A percentile compares a stretch with the other conserved stretches of the same genome.
phyloP scores from a whole-genome alignment of 73 alveolate genomes.

The Uronychia setigera region DNA sequence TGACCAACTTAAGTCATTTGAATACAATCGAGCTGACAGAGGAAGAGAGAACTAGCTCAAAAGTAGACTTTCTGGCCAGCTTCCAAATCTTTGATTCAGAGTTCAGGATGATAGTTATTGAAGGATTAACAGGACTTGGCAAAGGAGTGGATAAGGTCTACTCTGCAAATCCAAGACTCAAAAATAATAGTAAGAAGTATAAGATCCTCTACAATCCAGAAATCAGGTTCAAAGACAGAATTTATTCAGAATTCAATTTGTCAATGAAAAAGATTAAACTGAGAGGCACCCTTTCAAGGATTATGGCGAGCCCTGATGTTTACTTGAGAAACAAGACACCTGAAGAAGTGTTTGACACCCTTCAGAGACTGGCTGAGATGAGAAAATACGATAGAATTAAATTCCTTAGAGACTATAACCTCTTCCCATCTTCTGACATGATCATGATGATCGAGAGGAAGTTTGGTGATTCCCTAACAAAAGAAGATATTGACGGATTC shows the following conservation, averaged over 20 bases:
- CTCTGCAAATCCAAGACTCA: constrained; percentile 43
- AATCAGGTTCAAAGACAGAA: constrained; percentile 64
- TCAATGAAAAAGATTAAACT: constrained; percentile 68
- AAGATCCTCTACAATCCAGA: constrained; percentile 71
- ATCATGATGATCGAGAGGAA: constrained; percentile 70
- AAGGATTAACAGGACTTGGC: constrained; percentile 77
- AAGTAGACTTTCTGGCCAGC: constrained; percentile 65
- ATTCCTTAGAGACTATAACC: constrained; percentile 57
- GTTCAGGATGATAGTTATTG: constrained; percentile 63
- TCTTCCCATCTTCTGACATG: constrained; percentile 62
- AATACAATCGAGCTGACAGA: constrained; percentile 67
- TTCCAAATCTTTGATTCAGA: constrained; percentile 69
- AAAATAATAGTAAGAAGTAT: constrained; percentile 56
- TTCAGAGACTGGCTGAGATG: constrained; percentile 69
- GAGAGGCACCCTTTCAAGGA: constrained; percentile 61
- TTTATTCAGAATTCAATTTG: constrained; percentile 70
- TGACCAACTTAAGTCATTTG: constrained; percentile 55
- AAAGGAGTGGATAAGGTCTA: constrained; percentile 58
- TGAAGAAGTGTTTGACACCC: constrained; percentile 73
- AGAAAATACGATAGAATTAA: constrained; percentile 70
- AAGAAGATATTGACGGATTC: constrained; percentile 67
- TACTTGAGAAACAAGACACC: constrained; percentile 76
- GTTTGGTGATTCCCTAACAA: constrained; percentile 70
- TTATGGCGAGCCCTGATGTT: constrained; percentile 72
- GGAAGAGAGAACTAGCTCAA: constrained; percentile 55